These are phyloP conservation scores for Tetraselmis chui DNA, from an alignment of 139 green algal species.

Conservation along the genomic window DNA sequence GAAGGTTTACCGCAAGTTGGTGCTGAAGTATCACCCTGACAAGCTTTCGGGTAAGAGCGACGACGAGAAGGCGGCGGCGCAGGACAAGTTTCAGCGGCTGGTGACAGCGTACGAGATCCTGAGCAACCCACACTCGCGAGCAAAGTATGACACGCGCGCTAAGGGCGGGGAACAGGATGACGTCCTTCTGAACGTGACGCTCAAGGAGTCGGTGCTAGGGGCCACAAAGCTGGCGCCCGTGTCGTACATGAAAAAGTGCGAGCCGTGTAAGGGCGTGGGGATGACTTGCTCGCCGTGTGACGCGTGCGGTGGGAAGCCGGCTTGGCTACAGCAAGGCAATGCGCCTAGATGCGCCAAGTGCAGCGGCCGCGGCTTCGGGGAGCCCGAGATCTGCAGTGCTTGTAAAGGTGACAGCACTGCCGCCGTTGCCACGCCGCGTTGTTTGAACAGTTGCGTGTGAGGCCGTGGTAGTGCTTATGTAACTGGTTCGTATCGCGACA, in stretches of 20 bases:
- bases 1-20: not conserved
- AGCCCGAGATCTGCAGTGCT: not conserved
- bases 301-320: not conserved
- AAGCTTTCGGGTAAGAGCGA: conserved; percentile 4
- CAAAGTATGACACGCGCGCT: conserved; percentile 3
- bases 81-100: not conserved
- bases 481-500: not conserved
- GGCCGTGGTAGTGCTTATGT: not conserved
- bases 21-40: not conserved
- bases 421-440: too few species aligned
- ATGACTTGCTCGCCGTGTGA: conserved; percentile 6
- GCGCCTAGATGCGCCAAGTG: conserved; percentile 1
- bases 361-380: not conserved
- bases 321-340: not conserved
- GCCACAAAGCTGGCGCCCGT: conserved; percentile 12
- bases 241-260: conserved; percentile 12
- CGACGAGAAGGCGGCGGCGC: not conserved
- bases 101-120: not conserved
- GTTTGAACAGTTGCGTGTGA: too few species aligned
- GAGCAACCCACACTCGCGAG: not conserved
- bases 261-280: conserved; percentile 3
- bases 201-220: conserved; percentile 8
- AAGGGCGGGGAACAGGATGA: not conserved
- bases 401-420: conserved; percentile 16
- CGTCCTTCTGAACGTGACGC: conserved; percentile 18